Evolutionary conservation across 2,329 filamentous ascomycete species (phyloP).

Genomic region (Aspergillus pseudoviridinutans): DNA sequence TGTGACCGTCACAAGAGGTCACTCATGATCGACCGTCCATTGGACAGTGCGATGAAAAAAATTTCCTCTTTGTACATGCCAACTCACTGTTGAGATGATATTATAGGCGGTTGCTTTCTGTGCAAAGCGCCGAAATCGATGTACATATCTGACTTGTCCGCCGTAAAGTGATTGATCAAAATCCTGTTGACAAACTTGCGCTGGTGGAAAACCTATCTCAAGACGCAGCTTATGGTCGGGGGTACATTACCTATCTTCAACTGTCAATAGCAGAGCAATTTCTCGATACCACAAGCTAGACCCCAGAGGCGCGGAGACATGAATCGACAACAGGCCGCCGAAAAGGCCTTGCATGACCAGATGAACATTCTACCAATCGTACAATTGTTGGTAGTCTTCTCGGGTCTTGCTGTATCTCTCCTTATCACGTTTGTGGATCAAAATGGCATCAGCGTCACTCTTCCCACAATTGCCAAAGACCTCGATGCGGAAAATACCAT

Average conservation of each 20-base stretch:
- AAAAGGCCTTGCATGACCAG: slow-evolving; percentile 51
- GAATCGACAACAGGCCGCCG: slow-evolving; percentile 37
- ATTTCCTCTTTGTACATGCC: not conserved
- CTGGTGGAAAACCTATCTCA: not conserved
- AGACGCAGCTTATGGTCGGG: not conserved
- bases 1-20: not conserved
- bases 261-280: not conserved
- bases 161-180: not conserved
- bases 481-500: slow-evolving; percentile 46
- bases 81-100: not conserved
- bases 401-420: slow-evolving; percentile 49
- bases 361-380: slow-evolving; percentile 54
- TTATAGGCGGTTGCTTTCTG: not conserved
- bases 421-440: slow-evolving; percentile 57
- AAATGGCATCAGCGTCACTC: slow-evolving; percentile 52
- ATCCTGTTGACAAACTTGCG: not conserved
- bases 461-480: slow-evolving; percentile 51
- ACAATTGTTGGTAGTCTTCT: slow-evolving; percentile 47
- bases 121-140: not conserved
- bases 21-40: not conserved
- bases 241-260: not conserved
- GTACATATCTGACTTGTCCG: not conserved
- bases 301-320: slow-evolving; percentile 15
- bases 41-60: not conserved
- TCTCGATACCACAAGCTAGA: not conserved